Conservation (phyloP, 2,329 filamentous ascomycete genomes). For the Leptographium flavum region DNA sequence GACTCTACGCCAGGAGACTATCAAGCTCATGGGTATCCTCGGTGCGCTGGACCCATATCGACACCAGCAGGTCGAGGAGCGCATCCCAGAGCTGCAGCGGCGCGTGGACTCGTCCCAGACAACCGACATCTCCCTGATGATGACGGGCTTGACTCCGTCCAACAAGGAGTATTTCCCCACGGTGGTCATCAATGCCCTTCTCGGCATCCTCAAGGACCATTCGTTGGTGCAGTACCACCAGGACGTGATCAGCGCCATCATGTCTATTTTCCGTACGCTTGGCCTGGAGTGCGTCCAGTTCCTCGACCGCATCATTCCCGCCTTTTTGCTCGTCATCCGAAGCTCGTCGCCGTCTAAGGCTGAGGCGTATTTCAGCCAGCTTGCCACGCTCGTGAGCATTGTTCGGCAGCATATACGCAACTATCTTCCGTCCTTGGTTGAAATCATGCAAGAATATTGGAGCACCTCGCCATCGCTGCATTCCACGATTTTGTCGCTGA, state of each 20-base stretch:
- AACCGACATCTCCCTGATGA: constrained; percentile 93
- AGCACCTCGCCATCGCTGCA: constrained; percentile 66
- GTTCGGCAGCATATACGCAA: constrained; percentile 93
- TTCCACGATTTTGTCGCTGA: constrained; percentile 77
- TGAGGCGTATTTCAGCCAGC: constrained; percentile 94
- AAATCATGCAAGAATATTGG: constrained; percentile 85
- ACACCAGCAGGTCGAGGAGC: constrained; percentile 81
- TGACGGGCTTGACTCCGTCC: constrained; percentile 90
- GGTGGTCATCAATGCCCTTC: constrained; percentile 88
- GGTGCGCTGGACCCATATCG: constrained; percentile 93
- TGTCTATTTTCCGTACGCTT: constrained; percentile 95
- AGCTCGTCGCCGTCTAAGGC: constrained; percentile 64
- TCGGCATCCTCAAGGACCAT: constrained; percentile 81
- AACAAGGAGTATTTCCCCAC: constrained; percentile 98
- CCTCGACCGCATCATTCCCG: constrained; percentile 83
- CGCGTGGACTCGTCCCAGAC: constrained; percentile 49
- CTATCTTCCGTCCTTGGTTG: constrained; percentile 74
- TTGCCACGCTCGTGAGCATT: constrained; percentile 84
- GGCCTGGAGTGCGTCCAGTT: constrained; percentile 94
- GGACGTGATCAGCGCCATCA: constrained; percentile 89
- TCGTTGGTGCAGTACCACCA: constrained; percentile 87
- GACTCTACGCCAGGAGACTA: constrained; percentile 78
- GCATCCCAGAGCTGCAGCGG: constrained; percentile 66
- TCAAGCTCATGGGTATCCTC: constrained; percentile 89
- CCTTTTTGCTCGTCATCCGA: constrained; percentile 79